Base-by-base conservation (phyloP, 345 rosid genomes). In the Brassica napus region DNA sequence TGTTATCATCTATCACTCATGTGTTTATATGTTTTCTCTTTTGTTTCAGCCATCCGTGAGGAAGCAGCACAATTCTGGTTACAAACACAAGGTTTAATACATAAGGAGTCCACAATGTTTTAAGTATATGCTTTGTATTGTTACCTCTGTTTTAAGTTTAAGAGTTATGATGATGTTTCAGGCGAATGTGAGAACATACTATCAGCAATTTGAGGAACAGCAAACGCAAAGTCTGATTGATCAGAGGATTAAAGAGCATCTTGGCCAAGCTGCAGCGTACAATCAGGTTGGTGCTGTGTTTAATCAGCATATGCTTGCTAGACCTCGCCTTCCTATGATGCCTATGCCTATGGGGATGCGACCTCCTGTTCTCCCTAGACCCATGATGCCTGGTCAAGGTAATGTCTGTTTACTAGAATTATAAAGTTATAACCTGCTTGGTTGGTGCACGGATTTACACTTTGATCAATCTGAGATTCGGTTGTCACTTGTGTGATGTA, bases 21-120 rank as follows among this genome's bases (percentile, higher is more conserved):
- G 14, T n/a, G 1, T n/a, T 52, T n/a, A n/a, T 52, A 52, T 52
- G 8, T 52, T 49, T 15, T n/a, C 58, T 15, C 16, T 2, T 1
- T 44, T 8, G n/a, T 77, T 82, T 81, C 90, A 95, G 98, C 99
- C 99, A 10, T 93, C 99, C 26, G 99, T 95, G 79, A 91, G 98
- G 84, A 93, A 93, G 86, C 99, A 95, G 83, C 98, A 95, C 83
- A 95, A 95, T 73, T 98, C 99, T 1, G 99, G 99, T 37, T 93
- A 93, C 88, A 95, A 95, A 77, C 99, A 95, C 83, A 95, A 95
- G 99, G 99, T 91, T 91, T 39, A 44, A 90, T 12, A 52, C 58
- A 15, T 52, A 70, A 4, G 47, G n/a, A 15, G 18, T 18, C 30
- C 8, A 52, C 0, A 34, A 42, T 64, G 28, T 34, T 77, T 18